Percentiles rank a stretch among this genome's conserved stretches.
phyloP scores from a whole-genome alignment of 495 filamentous ascomycete genomes.

The Penicillium daleae region DNA sequence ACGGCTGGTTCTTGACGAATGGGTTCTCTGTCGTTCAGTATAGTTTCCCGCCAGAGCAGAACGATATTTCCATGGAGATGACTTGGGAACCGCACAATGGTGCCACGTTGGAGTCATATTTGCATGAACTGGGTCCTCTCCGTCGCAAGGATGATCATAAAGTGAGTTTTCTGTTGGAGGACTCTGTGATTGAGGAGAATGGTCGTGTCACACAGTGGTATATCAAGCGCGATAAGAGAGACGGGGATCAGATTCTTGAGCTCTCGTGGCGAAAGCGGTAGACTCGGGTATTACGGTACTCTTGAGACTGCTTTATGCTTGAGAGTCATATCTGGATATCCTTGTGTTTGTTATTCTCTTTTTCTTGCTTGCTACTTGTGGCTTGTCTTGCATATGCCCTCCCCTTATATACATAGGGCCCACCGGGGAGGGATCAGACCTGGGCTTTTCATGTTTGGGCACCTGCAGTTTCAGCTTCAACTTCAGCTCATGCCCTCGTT shows the following conservation, averaged over 20 bases:
- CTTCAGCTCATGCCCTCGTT: conserved; percentile 1
- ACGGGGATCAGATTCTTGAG: conserved; percentile 45
- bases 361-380: conserved; percentile 1
- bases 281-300: not conserved
- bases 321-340: not conserved
- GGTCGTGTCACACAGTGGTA: conserved; percentile 46
- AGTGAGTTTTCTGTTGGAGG: conserved; percentile 38
- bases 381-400: conserved; percentile 15
- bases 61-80: conserved; percentile 47
- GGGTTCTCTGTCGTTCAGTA: conserved; percentile 60
- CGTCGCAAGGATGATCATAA: conserved; percentile 46
- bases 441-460: not conserved
- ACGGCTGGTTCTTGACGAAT: conserved; percentile 61
- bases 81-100: conserved; percentile 51
- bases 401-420: conserved; percentile 11
- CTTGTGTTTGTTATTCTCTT: not conserved
- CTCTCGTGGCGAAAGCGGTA: conserved; percentile 46
- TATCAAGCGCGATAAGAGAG: conserved; percentile 37
- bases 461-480: not conserved
- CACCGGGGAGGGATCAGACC: not conserved
- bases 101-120: conserved; percentile 41
- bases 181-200: conserved; percentile 36
- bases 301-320: not conserved
- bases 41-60: conserved; percentile 36
- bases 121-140: conserved; percentile 49